Base-by-base conservation (phyloP, 148 eudicot genomes). In the Simmondsia chinensis region DNA sequence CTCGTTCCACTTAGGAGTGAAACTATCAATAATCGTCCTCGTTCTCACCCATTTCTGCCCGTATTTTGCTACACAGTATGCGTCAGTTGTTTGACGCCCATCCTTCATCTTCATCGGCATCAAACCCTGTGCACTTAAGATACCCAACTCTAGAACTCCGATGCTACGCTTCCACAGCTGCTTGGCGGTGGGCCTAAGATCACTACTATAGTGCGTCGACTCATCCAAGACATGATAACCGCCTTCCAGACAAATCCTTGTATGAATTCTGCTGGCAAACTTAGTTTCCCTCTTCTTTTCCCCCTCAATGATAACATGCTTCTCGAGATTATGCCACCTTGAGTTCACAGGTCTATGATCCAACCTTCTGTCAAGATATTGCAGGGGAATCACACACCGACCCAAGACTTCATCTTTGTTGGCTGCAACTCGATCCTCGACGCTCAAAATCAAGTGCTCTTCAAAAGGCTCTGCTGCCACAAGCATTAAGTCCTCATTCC, bases 391-490 rank as follows among this genome's bases (percentile, higher is more conserved):
- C 4, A 50, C 45, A 40, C 61, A 46, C 57, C 39, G 59, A 13
- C 86, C 86, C 39, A 65, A 26, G 8, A 65, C 57, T 27, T 79
- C 81, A 29, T 79, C 81, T 43, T 68, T 79, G 18, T 66, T 65
- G 0, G 65, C 59, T 1, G 56, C 76, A 21, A 65, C 63, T 33
- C 71, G 61, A 39, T 79, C 74, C 46, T 68, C 81, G 47, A 79
- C 86, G 4, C 65, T 64, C 50, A 79, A 59, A 22, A 68, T 56
- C 61, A 79, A 59, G 6, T 59, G 58, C 61, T 79, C 86, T 38
- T 79, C 86, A 52, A 79, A 79, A 22, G 86, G 86, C 65, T 79
- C 86, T 2, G 86, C 80, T 2, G 81, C 86, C 13, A 79, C 86
- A 64, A 79, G 75, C 73, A 79, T 65, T 29, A 79, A 49, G 49